A percentile compares a stretch with the other conserved stretches of the same genome.
Evolutionary conservation across 1,284 basidiomycete genomes (phyloP).

Genomic region (Fomitopsis schrenkii): DNA sequence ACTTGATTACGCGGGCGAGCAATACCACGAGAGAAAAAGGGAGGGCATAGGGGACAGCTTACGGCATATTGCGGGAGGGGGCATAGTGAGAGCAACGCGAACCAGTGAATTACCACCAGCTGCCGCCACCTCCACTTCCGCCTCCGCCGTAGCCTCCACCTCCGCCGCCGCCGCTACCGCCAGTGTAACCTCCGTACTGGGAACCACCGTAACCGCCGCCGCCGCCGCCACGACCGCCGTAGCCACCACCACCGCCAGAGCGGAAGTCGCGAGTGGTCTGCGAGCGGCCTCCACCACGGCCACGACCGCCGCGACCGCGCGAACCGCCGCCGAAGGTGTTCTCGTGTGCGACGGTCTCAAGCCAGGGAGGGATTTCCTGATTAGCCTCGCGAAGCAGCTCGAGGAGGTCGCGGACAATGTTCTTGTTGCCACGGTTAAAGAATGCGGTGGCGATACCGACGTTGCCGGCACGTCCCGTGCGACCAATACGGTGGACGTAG

Average conservation of each 20-base stretch:
- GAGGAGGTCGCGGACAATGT: constrained; percentile 89
- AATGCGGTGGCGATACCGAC: constrained; percentile 94
- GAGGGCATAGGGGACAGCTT: neutral
- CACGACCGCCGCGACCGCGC: constrained; percentile 54
- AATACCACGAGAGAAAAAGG: neutral
- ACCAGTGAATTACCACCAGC: constrained; percentile 38
- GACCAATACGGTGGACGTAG: constrained; percentile 98
- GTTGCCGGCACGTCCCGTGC: constrained; percentile 99
- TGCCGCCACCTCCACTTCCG: constrained; percentile 38
- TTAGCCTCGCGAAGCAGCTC: constrained; percentile 96
- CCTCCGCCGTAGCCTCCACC: constrained; percentile 32
- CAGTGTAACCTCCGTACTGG: constrained; percentile 24
- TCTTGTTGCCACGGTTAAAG: constrained; percentile 90
- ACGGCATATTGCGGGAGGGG: neutral
- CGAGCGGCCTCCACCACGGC: constrained; percentile 54
- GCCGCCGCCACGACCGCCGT: constrained; percentile 32
- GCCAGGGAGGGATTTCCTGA: constrained; percentile 93
- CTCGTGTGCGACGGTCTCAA: constrained; percentile 86
- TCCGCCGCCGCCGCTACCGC: too few relatives aligned
- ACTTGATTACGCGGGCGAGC: neutral
- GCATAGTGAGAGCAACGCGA: constrained; percentile 1
- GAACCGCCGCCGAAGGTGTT: constrained; percentile 65
- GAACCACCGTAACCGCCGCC: constrained; percentile 36
- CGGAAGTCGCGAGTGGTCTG: constrained; percentile 45
- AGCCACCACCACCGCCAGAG: constrained; percentile 36